These are phyloP conservation scores for Silene conica DNA, from an alignment of 148 eudicot genomes.

Conservation along the genomic window DNA sequence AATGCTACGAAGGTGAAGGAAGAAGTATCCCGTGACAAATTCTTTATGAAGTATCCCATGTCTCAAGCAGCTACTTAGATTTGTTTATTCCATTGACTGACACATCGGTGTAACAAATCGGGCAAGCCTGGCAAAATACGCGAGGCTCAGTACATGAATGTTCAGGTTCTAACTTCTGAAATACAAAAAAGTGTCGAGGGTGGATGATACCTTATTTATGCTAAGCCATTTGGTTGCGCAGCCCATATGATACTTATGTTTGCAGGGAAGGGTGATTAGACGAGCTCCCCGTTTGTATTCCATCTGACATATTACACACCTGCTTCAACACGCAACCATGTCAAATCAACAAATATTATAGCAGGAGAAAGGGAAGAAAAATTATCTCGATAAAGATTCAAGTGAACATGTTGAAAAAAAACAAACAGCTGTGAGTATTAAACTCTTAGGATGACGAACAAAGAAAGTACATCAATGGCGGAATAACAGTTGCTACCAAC, in stretches of 20 bases:
- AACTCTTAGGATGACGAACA: neutral
- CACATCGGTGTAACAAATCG: slow-evolving; percentile 85
- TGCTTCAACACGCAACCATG: slow-evolving; percentile 22
- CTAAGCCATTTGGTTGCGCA: slow-evolving; percentile 92
- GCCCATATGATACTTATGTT: slow-evolving; percentile 71
- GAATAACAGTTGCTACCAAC: neutral
- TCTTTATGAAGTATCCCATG: neutral
- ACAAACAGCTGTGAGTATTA: no score
- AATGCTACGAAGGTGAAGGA: neutral
- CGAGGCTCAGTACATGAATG: neutral
- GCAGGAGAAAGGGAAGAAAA: neutral
- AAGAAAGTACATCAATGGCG: neutral
- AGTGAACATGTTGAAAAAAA: neutral
- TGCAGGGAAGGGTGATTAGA: slow-evolving; percentile 80
- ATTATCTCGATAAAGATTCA: neutral
- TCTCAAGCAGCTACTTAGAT: slow-evolving; percentile 21
- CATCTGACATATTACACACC: slow-evolving; percentile 99
- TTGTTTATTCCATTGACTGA: slow-evolving; percentile 35
- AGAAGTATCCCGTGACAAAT: neutral
- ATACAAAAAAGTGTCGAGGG: neutral
- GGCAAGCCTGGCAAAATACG: slow-evolving; percentile 70
- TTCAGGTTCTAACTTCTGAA: neutral
- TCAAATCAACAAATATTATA: neutral
- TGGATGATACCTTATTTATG: slow-evolving; percentile 71
- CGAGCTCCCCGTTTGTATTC: slow-evolving; percentile 77